Percentiles rank a stretch among this genome's conserved stretches.
phyloP scores from a whole-genome alignment of 106 monocot species.

The Gastrodia elata region DNA sequence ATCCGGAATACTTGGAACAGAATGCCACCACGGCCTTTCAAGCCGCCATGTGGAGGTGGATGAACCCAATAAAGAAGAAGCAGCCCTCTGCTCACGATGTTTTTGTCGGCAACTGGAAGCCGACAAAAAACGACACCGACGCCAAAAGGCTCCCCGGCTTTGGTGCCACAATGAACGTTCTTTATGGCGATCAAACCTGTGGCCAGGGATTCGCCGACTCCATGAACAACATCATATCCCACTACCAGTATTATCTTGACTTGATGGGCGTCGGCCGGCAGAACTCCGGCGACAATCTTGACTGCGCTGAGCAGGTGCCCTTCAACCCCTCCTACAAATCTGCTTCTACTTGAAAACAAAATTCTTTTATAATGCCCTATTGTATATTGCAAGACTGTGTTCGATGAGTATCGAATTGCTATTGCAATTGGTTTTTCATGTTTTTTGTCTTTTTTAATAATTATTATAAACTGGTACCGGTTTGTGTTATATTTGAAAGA shows the following conservation, averaged over 20 bases:
- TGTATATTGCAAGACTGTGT: too few species aligned
- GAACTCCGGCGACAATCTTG: conserved; percentile 66
- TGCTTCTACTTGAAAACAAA: too few species aligned
- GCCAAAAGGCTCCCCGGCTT: conserved; percentile 84
- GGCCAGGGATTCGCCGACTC: conserved; percentile 66
- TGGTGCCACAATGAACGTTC: conserved; percentile 83
- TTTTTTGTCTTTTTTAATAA: too few species aligned
- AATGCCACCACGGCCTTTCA: conserved; percentile 92
- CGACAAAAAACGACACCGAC: conserved; percentile 83
- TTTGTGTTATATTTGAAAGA: too few species aligned
- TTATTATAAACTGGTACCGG: too few species aligned
- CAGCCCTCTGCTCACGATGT: conserved; percentile 91
- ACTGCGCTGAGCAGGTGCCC: conserved; percentile 67
- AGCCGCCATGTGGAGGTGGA: conserved; percentile 85
- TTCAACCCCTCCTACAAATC: conserved; percentile 61
- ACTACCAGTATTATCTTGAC: conserved; percentile 91
- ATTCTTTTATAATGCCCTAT: too few species aligned
- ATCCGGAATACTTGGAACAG: conserved; percentile 66
- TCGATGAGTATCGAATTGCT: too few species aligned
- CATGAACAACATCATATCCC: conserved; percentile 87
- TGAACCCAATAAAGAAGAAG: conserved; percentile 63
- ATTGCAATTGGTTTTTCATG: too few species aligned
- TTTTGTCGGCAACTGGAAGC: conserved; percentile 77
- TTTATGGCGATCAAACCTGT: conserved; percentile 61
- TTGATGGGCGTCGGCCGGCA: conserved; percentile 83